Conservation (phyloP, 768 basidiomycete species). For the Mycena chlorophos region DNA sequence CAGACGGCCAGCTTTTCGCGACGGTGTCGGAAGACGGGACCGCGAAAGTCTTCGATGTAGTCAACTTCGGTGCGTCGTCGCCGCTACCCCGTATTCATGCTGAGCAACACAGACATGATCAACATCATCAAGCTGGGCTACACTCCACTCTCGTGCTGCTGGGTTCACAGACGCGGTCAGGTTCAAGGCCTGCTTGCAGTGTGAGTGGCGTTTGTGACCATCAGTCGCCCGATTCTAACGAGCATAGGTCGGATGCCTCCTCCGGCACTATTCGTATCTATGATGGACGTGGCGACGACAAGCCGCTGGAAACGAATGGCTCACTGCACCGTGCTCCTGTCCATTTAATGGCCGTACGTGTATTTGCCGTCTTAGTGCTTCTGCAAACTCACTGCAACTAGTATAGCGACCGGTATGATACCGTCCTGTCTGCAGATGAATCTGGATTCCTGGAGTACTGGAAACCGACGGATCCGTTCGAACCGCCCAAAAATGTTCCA, state of each 20-base stretch:
- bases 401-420: conserved; percentile 91
- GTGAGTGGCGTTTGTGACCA: conserved; percentile 41
- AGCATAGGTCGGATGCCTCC: conserved; percentile 69
- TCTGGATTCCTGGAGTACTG: conserved; percentile 96
- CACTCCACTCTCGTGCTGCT: conserved; percentile 86
- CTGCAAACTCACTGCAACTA: conserved; percentile 32
- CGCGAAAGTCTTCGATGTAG: conserved; percentile 94
- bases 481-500: conserved; percentile 70
- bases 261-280: conserved; percentile 83
- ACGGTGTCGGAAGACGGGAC: conserved; percentile 89
- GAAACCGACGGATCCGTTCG: conserved; percentile 89
- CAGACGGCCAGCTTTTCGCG: conserved; percentile 90
- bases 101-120: conserved; percentile 80
- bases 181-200: conserved; percentile 87
- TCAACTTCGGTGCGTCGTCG: conserved; percentile 85
- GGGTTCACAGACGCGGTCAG: conserved; percentile 90
- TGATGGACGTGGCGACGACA: conserved; percentile 85
- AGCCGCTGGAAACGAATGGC: conserved; percentile 72
- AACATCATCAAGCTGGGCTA: conserved; percentile 93
- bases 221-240: conserved; percentile 17
- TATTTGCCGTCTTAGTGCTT: neutral
- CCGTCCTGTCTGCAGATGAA: conserved; percentile 92
- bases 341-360: conserved; percentile 81
- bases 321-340: conserved; percentile 86
- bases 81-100: neutral